Evolutionary conservation across 208 protist species (phyloP).

Genomic region (Pavlovales sp.): DNA sequence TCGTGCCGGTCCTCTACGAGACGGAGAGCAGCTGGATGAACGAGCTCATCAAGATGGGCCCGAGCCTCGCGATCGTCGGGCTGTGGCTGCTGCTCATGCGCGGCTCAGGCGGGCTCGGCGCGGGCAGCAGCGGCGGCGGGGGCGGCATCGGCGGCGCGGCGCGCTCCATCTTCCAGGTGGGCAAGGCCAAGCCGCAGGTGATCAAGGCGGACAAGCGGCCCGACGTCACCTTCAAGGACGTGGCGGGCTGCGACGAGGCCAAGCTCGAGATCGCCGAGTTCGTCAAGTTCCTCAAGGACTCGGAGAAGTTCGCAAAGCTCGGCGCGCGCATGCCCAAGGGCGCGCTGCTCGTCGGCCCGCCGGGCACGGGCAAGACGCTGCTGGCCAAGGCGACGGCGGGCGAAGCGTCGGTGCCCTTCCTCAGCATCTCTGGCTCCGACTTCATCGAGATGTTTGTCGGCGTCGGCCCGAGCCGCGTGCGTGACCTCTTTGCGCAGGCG

Average conservation of each 20-base stretch:
- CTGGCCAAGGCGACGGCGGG: conserved; percentile 91
- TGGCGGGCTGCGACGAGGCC: conserved; percentile 91
- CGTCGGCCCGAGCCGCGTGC: conserved; percentile 71
- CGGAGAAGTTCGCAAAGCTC: conserved; percentile 85
- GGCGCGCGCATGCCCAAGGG: conserved; percentile 90
- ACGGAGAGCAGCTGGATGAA: background rate
- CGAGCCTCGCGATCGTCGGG: conserved; percentile 51
- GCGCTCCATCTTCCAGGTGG: conserved; percentile 59
- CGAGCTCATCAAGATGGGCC: conserved; percentile 50
- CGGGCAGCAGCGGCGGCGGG: conserved; percentile 35
- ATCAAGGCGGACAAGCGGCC: conserved; percentile 58
- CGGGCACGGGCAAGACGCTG: conserved; percentile 95
- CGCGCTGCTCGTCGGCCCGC: conserved; percentile 80
- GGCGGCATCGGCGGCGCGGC: conserved; percentile 25
- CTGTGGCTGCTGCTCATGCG: conserved; percentile 45
- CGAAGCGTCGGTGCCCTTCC: conserved; percentile 84
- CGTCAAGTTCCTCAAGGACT: conserved; percentile 94
- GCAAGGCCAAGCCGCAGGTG: conserved; percentile 53
- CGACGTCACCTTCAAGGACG: conserved; percentile 75
- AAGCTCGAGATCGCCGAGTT: conserved; percentile 96
- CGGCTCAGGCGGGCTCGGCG: background rate
- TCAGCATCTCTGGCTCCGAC: conserved; percentile 81
- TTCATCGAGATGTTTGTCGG: conserved; percentile 95
- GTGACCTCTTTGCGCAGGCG: conserved; percentile 84
- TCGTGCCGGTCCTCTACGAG: conserved; percentile 51